Base-by-base conservation (phyloP, 179 eudicot species). In the Silene vulgaris region DNA sequence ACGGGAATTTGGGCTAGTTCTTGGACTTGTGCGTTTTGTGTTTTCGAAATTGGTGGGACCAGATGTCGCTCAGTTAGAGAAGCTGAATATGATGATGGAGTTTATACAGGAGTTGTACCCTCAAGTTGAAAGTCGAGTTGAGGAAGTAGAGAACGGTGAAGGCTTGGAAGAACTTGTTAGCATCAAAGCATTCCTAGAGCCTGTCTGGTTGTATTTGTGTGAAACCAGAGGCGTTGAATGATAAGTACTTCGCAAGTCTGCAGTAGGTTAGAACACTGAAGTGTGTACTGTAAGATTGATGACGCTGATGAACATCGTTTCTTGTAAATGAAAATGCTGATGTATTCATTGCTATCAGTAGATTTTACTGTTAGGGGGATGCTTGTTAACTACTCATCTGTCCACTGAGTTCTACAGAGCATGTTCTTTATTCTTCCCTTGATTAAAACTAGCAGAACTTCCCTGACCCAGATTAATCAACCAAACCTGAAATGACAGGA, bases 21-120 rank as follows among this genome's bases (percentile, higher is more conserved):
- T 84, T 23, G 97, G 99, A 30, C 82, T 92, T 26, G 65, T 85
- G 52, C 89, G 74, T 45, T 95, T 90, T 70, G 82, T 92, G 37
- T 87, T 79, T 30, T 65, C 61, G 68, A 90, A 88, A 81, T 77
- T 95, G 72, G 83, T 87, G 50, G 75, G 70, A 48, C 73, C 64
- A 35, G 82, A 81, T 9, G 74, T 77, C 5, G 19, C 62, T 20
- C 76, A 83, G 68, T 84, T 87, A 87, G 83, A 40, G 70, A 84
- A 86, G 69, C 88, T 90, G 7, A 75, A 79, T 17, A 26, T 82
- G 82, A 86, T 84, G 79, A 32, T 78, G 83, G 72, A 80, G 3
- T 87, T 35, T 78, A 7, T 89, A 30, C 84, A 80, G 59, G 81
- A 87, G 75, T 45, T 92, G 26, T 90, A 89, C 75, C 79, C 82